These are phyloP conservation scores for Hysterium pulicare DNA, from an alignment of 2,329 filamentous ascomycete genomes.

Conservation along the genomic window DNA sequence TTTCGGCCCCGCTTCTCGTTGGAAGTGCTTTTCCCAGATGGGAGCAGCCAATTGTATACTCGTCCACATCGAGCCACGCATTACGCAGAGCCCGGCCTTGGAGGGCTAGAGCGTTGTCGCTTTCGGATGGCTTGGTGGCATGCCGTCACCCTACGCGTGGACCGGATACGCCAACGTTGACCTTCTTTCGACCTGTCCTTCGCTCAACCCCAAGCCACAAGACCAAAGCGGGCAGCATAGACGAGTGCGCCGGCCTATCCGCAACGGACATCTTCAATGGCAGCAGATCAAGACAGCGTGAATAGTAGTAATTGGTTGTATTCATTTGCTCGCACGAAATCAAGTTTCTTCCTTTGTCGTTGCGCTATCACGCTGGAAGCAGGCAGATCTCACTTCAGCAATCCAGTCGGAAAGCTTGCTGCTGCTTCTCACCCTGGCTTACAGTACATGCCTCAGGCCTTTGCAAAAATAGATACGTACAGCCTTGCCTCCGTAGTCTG, in stretches of 20 bases:
- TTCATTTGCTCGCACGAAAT: no score
- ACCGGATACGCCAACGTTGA: conserved; percentile 5
- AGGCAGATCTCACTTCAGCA: no score
- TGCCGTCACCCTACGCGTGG: not conserved
- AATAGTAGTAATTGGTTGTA: no score
- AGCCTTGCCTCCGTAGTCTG: conserved; percentile 7
- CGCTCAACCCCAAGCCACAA: not conserved
- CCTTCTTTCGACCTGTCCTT: not conserved
- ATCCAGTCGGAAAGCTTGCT: no score
- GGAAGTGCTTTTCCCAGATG: not conserved
- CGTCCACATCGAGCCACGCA: not conserved
- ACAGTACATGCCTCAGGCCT: not conserved
- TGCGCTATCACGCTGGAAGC: no score
- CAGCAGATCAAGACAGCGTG: not conserved
- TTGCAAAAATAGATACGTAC: conserved; percentile 19
- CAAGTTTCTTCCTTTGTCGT: not conserved
- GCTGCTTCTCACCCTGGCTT: conserved; percentile 3
- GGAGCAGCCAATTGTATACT: not conserved
- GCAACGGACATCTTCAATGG: conserved; percentile 1
- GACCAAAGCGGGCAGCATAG: conserved; percentile 4
- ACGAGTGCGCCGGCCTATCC: conserved; percentile 1
- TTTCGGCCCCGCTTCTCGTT: not conserved
- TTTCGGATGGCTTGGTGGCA: conserved; percentile 1
- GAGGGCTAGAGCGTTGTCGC: not conserved
- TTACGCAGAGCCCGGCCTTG: not conserved